These are phyloP conservation scores for Ajuga chamaepitys DNA, from an alignment of 257 asterid genomes.

Conservation along the genomic window DNA sequence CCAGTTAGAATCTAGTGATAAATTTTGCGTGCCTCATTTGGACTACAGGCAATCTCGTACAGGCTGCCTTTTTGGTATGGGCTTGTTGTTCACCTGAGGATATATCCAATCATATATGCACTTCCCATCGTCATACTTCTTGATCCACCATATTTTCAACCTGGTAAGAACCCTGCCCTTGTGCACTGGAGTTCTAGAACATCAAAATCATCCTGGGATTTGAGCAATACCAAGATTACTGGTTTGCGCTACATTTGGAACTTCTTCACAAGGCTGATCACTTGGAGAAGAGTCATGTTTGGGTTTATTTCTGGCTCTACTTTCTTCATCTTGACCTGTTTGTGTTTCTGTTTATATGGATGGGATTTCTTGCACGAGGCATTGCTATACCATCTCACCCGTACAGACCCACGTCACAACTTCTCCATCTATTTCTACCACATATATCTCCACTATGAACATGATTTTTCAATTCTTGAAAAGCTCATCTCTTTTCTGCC, in stretches of 20 bases:
- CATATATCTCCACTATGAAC: constrained; percentile 78
- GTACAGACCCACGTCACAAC: constrained; percentile 94
- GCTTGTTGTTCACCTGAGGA: constrained; percentile 83
- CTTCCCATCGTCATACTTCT: constrained; percentile 73
- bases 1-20: not conserved
- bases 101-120: constrained; percentile 86
- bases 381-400: constrained; percentile 79
- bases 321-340: constrained; percentile 64
- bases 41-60: constrained; percentile 48
- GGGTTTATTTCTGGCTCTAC: constrained; percentile 65
- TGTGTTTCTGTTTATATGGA: constrained; percentile 60
- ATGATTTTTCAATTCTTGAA: constrained; percentile 52
- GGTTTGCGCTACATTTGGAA: constrained; percentile 13
- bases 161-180: constrained; percentile 57
- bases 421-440: constrained; percentile 88
- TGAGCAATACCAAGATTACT: constrained; percentile 20
- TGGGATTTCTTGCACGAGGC: constrained; percentile 97
- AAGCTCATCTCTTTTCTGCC: constrained; percentile 88
- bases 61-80: constrained; percentile 98
- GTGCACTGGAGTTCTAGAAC: constrained; percentile 48
- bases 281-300: constrained; percentile 72
- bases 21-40: constrained; percentile 7
- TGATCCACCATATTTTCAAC: constrained; percentile 48
- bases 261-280: constrained; percentile 37
- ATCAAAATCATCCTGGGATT: constrained; percentile 20